Evolutionary conservation across 352 stramenopile genomes (phyloP).

Genomic region (Pythium brassicae): DNA sequence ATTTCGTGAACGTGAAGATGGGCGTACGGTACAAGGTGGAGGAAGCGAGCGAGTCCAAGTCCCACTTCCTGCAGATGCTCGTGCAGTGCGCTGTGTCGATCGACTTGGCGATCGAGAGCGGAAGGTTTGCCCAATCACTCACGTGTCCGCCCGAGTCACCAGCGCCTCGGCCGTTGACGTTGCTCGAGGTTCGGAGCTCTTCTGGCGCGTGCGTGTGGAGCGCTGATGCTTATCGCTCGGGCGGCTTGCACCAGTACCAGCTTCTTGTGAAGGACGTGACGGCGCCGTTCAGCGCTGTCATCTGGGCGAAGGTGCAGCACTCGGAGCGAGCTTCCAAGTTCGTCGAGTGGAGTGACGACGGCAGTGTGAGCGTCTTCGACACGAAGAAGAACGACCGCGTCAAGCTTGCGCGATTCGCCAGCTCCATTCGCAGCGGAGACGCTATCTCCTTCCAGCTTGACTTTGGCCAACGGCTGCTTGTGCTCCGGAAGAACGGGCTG

Average conservation of each 20-base stretch:
- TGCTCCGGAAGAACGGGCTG: conserved; percentile 40
- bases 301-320: conserved; percentile 1
- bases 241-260: conserved; percentile 7
- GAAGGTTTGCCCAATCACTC: neutral
- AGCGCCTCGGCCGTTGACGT: conserved; percentile 1
- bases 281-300: conserved; percentile 18
- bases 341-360: conserved; percentile 24
- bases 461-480: conserved; percentile 19
- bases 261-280: conserved; percentile 19
- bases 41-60: conserved; percentile 49
- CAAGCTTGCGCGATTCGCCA: conserved; percentile 14
- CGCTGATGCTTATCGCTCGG: neutral
- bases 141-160: neutral
- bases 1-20: conserved; percentile 44
- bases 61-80: conserved; percentile 52
- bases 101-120: conserved; percentile 52
- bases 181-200: neutral
- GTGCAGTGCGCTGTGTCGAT: conserved; percentile 54
- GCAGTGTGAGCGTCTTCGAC: conserved; percentile 13
- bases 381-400: conserved; percentile 6
- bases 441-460: conserved; percentile 39
- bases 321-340: neutral
- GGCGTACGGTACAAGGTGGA: conserved; percentile 43
- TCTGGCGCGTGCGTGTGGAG: conserved; percentile 1
- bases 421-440: conserved; percentile 32